These are phyloP conservation scores for Pythium utonaiense DNA, from an alignment of 352 stramenopile genomes.

Conservation along the genomic window DNA sequence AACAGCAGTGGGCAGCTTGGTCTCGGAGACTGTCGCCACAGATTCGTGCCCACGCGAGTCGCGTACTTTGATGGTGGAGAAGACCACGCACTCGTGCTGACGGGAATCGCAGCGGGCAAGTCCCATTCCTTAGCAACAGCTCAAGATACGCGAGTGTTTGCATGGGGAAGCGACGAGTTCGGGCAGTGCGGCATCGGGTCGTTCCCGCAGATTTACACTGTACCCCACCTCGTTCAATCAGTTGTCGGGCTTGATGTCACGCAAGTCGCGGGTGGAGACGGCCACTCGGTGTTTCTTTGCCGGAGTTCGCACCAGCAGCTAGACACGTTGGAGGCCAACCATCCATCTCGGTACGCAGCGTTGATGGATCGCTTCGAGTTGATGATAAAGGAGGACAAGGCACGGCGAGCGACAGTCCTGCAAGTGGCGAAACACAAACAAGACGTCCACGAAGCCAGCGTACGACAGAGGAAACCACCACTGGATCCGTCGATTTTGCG, in stretches of 20 bases:
- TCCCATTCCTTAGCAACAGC: constrained; percentile 48
- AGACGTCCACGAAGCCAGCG: constrained; percentile 24
- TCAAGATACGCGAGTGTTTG: constrained; percentile 53
- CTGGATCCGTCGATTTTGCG: constrained; percentile 27
- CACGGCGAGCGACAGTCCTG: constrained; percentile 33
- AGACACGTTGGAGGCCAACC: constrained; percentile 39
- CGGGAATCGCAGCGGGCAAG: constrained; percentile 43
- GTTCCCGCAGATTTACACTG: constrained; percentile 73
- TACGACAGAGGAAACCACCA: constrained; percentile 34
- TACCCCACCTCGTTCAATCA: constrained; percentile 64
- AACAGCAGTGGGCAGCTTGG: constrained; percentile 62
- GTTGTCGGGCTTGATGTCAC: constrained; percentile 51
- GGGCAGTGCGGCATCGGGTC: constrained; percentile 62
- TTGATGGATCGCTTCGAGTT: constrained; percentile 38
- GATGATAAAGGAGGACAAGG: constrained; percentile 36
- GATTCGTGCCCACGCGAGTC: constrained; percentile 32
- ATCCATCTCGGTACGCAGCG: constrained; percentile 41
- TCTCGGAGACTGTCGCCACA: constrained; percentile 53
- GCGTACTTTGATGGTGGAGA: constrained; percentile 44
- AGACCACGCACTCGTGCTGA: constrained; percentile 23
- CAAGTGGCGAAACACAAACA: constrained; percentile 24
- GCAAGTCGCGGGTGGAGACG: constrained; percentile 45
- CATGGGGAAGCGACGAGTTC: constrained; percentile 72
- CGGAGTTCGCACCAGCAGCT: constrained; percentile 36
- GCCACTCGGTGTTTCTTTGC: constrained; percentile 52